Base-by-base conservation (phyloP, 345 rosid genomes). In the Brassica rapa region DNA sequence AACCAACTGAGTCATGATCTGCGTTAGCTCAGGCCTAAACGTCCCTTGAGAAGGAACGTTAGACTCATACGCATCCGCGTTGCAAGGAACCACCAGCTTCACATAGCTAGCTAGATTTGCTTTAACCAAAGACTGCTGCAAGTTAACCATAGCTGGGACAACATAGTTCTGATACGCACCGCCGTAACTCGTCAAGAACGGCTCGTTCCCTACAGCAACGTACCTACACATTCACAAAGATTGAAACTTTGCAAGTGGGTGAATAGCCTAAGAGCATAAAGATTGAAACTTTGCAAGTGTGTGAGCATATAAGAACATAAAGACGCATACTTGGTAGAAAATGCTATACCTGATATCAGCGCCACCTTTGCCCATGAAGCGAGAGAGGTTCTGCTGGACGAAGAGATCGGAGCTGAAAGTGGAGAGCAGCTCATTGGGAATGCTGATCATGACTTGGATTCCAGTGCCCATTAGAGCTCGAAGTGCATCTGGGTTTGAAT, bases 121-220 rank as follows among this genome's bases (percentile, higher is more conserved):
- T 66, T 80, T 89, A 24, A 78, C 89, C 88, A 95, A 82, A 66
- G 98, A 95, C 72, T 93, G 93, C 69, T 91, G 98, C 61, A 95
- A 62, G 71, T 91, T 95, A 69, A 87, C 84, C 69, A 95, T 49
- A 79, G 97, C 93, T 71, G 99, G 99, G 33, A 93, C 64, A 6
- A 95, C 94, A 73, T 85, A 85, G 53, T 85, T 84, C 86, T 88
- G 93, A 84, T 84, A 95, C 83, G 86, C 89, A 6, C 89, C 92
- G 0, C 82, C 61, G 25, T 93, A 93, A 76, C 98, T 83, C 21
- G 93, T 55, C 53, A 95, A 90, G 83, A 93, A 93, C 33, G 99
- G 99, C 76, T 95, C 99, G 59, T 95, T 95, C 79, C 99, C 97
- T 2, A 95, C 97, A 2, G 98, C 98, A 55, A 95, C 77, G 75